Conservation (phyloP, 1,284 basidiomycete genomes). For the Clitocybe nebularis region DNA sequence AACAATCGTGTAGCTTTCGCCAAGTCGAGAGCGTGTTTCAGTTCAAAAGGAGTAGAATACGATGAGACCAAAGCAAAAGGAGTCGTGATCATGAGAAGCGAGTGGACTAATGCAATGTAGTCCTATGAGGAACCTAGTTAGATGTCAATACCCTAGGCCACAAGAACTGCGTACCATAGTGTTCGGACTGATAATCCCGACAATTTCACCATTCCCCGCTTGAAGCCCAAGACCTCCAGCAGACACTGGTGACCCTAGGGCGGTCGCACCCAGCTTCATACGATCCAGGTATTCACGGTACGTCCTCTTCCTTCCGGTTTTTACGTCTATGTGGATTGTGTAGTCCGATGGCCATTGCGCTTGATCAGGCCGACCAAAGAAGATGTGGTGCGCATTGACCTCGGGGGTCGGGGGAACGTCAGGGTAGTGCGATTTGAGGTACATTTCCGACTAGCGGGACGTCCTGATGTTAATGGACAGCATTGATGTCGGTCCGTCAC, state of each 20-base stretch:
- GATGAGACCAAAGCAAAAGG: conserved; percentile 64
- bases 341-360: conserved; percentile 46
- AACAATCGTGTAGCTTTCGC: conserved; percentile 58
- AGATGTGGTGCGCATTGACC: conserved; percentile 52
- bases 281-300: conserved; percentile 47
- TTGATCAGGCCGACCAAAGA: conserved; percentile 54
- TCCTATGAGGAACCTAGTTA: conserved; percentile 41
- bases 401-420: conserved; percentile 36
- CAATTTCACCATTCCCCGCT: conserved; percentile 44
- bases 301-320: conserved; percentile 43
- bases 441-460: conserved; percentile 27
- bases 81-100: conserved; percentile 51
- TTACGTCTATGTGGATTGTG: conserved; percentile 52
- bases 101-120: conserved; percentile 53
- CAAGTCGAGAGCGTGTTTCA: conserved; percentile 52
- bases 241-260: conserved; percentile 39
- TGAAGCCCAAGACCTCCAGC: conserved; percentile 57
- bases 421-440: conserved; percentile 39
- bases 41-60: conserved; percentile 64
- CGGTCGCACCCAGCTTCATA: conserved; percentile 54
- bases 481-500: not conserved
- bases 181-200: conserved; percentile 69
- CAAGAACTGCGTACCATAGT: conserved; percentile 44
- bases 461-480: not conserved
- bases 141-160: conserved; percentile 1